Conservation (phyloP, 176 grass and related monocot genomes). For the Aegilops sharonensis region DNA sequence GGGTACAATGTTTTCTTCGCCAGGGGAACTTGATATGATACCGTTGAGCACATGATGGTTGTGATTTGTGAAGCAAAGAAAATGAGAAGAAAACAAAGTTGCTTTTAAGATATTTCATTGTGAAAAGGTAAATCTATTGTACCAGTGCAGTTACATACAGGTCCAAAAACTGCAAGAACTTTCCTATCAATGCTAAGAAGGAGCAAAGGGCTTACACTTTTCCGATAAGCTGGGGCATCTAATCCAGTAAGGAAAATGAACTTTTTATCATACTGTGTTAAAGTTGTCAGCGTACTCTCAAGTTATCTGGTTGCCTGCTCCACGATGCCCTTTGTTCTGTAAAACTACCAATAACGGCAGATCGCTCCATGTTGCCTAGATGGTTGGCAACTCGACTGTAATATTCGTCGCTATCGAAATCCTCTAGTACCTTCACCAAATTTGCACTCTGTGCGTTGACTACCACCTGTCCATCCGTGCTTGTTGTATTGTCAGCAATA, state of each 20-base stretch:
- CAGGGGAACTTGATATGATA: neutral
- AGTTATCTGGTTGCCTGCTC: conserved; percentile 39
- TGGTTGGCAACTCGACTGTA: conserved; percentile 43
- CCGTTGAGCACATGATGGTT: neutral
- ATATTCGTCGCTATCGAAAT: conserved; percentile 57
- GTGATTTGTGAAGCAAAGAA: neutral
- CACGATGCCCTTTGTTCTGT: conserved; percentile 60
- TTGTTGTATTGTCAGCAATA: conserved; percentile 36
- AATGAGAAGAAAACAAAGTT: neutral
- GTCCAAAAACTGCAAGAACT: neutral
- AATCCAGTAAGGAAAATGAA: conserved; percentile 11
- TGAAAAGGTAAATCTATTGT: neutral
- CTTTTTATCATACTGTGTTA: neutral
- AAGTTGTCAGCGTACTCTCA: neutral
- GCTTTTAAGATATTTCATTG: neutral
- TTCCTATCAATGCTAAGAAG: neutral
- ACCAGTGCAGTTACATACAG: conserved; percentile 2
- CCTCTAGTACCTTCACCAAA: conserved; percentile 45
- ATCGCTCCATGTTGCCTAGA: conserved; percentile 46
- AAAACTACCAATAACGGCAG: conserved; percentile 61
- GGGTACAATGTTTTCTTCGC: neutral
- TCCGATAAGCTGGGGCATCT: conserved; percentile 20
- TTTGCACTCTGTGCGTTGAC: conserved; percentile 24
- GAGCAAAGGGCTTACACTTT: neutral
- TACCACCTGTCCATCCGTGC: conserved; percentile 45